Conservation (phyloP, 2,329 filamentous ascomycete genomes). For the Penicillium psychrosexuale region DNA sequence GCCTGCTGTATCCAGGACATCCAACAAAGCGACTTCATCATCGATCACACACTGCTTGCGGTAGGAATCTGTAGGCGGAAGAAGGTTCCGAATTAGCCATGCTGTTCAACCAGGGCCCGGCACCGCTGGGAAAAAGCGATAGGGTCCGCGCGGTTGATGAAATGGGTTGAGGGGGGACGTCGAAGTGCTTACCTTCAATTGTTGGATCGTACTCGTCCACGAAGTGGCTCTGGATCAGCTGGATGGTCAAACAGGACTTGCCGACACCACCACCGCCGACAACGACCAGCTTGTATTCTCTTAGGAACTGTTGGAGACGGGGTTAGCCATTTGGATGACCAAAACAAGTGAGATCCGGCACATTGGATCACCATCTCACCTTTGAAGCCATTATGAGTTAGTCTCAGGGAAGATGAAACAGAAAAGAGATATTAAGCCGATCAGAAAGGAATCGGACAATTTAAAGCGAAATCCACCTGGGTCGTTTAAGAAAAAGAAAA, state of each 20-base stretch:
- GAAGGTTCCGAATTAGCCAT: background rate
- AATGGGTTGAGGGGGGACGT: background rate
- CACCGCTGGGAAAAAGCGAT: background rate
- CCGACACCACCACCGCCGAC: slow-evolving; percentile 97
- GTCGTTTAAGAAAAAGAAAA: background rate
- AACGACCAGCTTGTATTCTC: slow-evolving; percentile 95
- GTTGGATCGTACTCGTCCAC: slow-evolving; percentile 99
- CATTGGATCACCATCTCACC: slow-evolving; percentile 14
- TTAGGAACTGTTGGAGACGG: slow-evolving; percentile 60
- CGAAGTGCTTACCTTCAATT: slow-evolving; percentile 71
- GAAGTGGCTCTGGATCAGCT: slow-evolving; percentile 93
- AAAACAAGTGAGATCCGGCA: background rate
- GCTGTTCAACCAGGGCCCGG: background rate
- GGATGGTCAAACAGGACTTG: slow-evolving; percentile 98
- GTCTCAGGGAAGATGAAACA: slow-evolving; percentile 1
- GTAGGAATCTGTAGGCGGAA: slow-evolving; percentile 73
- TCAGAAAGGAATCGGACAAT: slow-evolving; percentile 5
- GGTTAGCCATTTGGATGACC: background rate
- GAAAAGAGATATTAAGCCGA: slow-evolving; percentile 7
- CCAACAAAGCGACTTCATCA: slow-evolving; percentile 93
- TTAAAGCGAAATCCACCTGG: slow-evolving; percentile 2
- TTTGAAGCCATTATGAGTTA: slow-evolving; percentile 25
- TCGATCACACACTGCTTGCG: slow-evolving; percentile 99
- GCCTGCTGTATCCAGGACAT: slow-evolving; percentile 95
- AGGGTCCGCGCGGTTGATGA: background rate